Conservation (phyloP, 495 filamentous ascomycete genomes). For the Penicillium odoratum region DNA sequence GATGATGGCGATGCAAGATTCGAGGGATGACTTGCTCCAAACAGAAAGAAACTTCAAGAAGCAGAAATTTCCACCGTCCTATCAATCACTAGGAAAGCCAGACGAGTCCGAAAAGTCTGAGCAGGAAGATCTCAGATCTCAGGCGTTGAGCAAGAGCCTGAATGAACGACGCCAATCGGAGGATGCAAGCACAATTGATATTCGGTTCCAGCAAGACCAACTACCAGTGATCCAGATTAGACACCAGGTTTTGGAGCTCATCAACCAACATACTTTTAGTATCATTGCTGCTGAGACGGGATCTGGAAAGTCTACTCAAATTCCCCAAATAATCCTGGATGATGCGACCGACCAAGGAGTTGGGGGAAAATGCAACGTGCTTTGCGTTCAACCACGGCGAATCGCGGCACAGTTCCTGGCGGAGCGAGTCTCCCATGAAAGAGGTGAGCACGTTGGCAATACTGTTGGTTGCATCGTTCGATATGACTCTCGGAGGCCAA, state of each 20-base stretch:
- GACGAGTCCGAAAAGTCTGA: background rate
- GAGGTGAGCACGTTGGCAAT: slow-evolving; percentile 47
- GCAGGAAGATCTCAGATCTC: background rate
- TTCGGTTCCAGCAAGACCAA: slow-evolving; percentile 4
- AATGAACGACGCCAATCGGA: slow-evolving; percentile 7
- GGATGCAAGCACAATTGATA: slow-evolving; percentile 3
- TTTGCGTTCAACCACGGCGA: slow-evolving; percentile 60
- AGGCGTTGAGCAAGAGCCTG: slow-evolving; percentile 4
- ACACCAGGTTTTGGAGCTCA: slow-evolving; percentile 44
- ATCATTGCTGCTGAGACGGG: slow-evolving; percentile 60
- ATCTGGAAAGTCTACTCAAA: slow-evolving; percentile 62
- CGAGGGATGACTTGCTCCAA: background rate
- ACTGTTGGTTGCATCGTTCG: slow-evolving; percentile 56
- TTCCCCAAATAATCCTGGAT: slow-evolving; percentile 60
- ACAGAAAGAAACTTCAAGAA: background rate
- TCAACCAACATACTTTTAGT: slow-evolving; percentile 49
- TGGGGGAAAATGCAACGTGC: slow-evolving; percentile 24
- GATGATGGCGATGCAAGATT: background rate
- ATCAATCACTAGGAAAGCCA: background rate
- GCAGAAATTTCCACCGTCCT: background rate
- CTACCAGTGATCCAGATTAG: slow-evolving; percentile 53
- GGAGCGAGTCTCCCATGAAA: slow-evolving; percentile 54
- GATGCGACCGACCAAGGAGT: slow-evolving; percentile 36
- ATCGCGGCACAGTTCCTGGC: slow-evolving; percentile 58
- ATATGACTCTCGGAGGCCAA: slow-evolving; percentile 38